A percentile compares a stretch with the other conserved stretches of the same genome.
Conservation (phyloP, 164 flowering plant genomes). For the Saururus chinensis region DNA sequence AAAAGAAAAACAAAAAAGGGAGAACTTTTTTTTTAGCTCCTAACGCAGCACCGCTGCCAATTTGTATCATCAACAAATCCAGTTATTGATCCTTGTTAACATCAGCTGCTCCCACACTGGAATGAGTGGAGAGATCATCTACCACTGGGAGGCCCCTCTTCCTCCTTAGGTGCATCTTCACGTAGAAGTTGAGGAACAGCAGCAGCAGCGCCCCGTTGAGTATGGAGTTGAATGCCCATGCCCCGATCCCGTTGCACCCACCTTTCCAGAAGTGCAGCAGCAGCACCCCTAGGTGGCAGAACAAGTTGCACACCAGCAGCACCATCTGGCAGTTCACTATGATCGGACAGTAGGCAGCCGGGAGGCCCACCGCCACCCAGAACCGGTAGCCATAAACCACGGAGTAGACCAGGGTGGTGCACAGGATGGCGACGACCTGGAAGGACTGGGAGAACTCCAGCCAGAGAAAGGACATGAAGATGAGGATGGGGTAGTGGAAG, state of each 20-base stretch:
- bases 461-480: slow-evolving; percentile 67
- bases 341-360: slow-evolving; percentile 45
- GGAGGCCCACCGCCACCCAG: slow-evolving; percentile 62
- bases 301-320: slow-evolving; percentile 46
- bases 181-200: slow-evolving; percentile 33
- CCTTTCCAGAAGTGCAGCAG: slow-evolving; percentile 62
- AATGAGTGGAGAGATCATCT: not conserved
- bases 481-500: slow-evolving; percentile 43
- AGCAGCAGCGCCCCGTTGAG: slow-evolving; percentile 34
- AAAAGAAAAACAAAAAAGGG: no score
- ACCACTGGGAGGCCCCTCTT: not conserved
- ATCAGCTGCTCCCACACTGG: not conserved
- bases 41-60: no score
- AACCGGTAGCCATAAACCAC: slow-evolving; percentile 73
- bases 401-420: slow-evolving; percentile 37
- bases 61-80: not conserved
- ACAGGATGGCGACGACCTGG: slow-evolving; percentile 64
- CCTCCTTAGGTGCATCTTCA: slow-evolving; percentile 24
- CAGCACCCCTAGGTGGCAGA: slow-evolving; percentile 62
- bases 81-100: slow-evolving; percentile 1
- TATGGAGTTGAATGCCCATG: slow-evolving; percentile 61
- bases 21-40: no score
- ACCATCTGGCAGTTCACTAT: slow-evolving; percentile 53
- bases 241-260: slow-evolving; percentile 81
- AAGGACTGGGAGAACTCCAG: slow-evolving; percentile 88